Conservation (phyloP, 2,329 filamentous ascomycete genomes). For the Pseudocercospora pini-densiflorae region DNA sequence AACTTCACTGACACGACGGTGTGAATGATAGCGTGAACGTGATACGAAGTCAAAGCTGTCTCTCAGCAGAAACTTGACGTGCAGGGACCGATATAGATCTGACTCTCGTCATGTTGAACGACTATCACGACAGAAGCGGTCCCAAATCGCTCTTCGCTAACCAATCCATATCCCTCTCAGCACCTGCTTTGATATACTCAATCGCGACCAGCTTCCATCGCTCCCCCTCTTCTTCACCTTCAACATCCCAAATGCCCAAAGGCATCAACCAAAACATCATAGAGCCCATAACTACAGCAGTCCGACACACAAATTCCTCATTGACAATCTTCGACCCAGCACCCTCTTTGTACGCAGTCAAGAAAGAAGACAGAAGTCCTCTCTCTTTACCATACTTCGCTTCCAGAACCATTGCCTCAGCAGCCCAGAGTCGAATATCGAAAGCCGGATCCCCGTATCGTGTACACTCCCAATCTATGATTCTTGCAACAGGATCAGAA, state of each 20-base stretch:
- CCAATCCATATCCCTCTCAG: not conserved
- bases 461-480: slow-evolving; percentile 18
- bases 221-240: not conserved
- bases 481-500: not conserved
- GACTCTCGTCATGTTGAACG: not conserved
- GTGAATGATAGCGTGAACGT: no score
- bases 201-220: not conserved
- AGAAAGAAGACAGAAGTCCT: not conserved
- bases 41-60: no score
- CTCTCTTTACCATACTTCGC: slow-evolving; percentile 9
- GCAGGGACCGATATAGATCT: no score
- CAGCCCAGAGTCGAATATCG: slow-evolving; percentile 17
- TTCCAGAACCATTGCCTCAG: slow-evolving; percentile 15
- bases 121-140: not conserved
- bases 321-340: not conserved
- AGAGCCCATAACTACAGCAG: not conserved
- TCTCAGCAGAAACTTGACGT: no score
- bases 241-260: not conserved
- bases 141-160: not conserved
- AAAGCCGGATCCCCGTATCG: slow-evolving; percentile 12
- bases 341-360: not conserved
- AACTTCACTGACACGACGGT: no score
- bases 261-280: slow-evolving; percentile 4
- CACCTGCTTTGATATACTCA: slow-evolving; percentile 1
- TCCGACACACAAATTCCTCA: not conserved